Base-by-base conservation (phyloP, 208 protist species). In the Trypanosoma rangeli region DNA sequence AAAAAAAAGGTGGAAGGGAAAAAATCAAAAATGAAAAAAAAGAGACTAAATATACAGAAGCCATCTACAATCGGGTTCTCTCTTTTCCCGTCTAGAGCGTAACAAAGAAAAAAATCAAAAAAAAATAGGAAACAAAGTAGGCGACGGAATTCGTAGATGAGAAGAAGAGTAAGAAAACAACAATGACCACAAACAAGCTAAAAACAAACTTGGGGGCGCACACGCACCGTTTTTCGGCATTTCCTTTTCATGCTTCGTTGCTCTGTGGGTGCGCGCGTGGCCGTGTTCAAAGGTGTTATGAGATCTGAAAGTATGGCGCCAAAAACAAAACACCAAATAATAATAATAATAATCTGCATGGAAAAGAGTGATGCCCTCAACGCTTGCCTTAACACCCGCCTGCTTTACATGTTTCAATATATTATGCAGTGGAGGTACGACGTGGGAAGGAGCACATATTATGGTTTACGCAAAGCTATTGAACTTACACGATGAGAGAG, bases 1-100 rank as follows among this genome's bases (percentile, higher is more conserved):
- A 48, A 73, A 64, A 73, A 73, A 53, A 65, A 50, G 39, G 16
- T 28, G 20, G 46, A 54, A 60, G 56, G 57, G n/a, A 73, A 39
- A 65, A 39, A 73, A 53, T 22, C 9, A 58, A 56, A 1, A 35
- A 66, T 7, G 2, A 52, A 52, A 35, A 37, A 67, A 67, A 53
- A 54, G 39, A 24, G 26, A 50, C 18, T 55, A 5, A 33, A 66
- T 64, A n/a, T 28, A 33, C n/a, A 50, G 18, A 18, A 52, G 16
- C 59, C 39, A 50, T 33, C 22, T 35, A 64, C 55, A 42, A 15
- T 44, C 16, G 18, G 31, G 22, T 53, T 53, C 22, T 20, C 18
- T 53, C 49, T 24, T 20, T 24, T 53, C 18, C 55, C 55, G 20
- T 28, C 59, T 48, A 18, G n/a, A 50, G 35, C n/a, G 35, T 28